A percentile compares a stretch with the other conserved stretches of the same genome.
phyloP scores from a whole-genome alignment of 148 eudicot genomes.

The Vaccinium darrowii region DNA sequence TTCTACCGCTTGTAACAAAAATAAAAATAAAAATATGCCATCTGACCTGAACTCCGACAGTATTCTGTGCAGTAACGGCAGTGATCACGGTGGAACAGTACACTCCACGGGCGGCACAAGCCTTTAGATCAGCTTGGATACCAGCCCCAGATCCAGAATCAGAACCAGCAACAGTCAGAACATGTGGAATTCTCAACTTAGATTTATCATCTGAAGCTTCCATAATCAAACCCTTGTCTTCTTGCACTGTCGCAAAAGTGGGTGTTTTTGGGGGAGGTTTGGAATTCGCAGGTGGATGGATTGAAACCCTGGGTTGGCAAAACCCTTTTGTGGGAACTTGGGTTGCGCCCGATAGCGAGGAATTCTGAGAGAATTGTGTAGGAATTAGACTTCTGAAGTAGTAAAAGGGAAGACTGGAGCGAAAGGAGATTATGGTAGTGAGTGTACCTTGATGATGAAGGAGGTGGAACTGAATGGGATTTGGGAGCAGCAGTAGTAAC shows the following conservation, averaged over 20 bases:
- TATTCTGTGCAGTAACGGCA: slow-evolving; percentile 90
- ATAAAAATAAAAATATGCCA: not conserved
- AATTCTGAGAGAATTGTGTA: slow-evolving; percentile 5
- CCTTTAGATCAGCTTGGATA: slow-evolving; percentile 84
- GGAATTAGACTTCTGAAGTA: not conserved
- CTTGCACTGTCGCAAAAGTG: slow-evolving; percentile 30
- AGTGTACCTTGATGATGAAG: slow-evolving; percentile 4
- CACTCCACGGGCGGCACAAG: slow-evolving; percentile 87
- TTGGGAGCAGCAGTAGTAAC: not conserved
- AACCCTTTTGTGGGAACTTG: slow-evolving; percentile 13
- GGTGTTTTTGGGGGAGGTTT: not conserved
- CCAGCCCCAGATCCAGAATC: slow-evolving; percentile 98
- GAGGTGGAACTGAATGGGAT: not conserved
- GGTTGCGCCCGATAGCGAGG: not conserved
- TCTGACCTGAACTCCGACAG: slow-evolving; percentile 88
- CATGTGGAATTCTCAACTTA: slow-evolving; percentile 58
- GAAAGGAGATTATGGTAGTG: not conserved
- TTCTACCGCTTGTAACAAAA: too few relatives aligned
- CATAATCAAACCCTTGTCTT: slow-evolving; percentile 7
- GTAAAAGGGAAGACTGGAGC: not conserved
- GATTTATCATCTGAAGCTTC: slow-evolving; percentile 9
- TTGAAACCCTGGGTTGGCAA: slow-evolving; percentile 13
- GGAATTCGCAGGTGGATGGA: not conserved
- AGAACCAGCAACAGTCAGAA: slow-evolving; percentile 86
- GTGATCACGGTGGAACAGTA: slow-evolving; percentile 94